A percentile compares a stretch with the other conserved stretches of the same genome.
Conservation (phyloP, 2,329 filamentous ascomycete species). For the Alternaria conjuncta region DNA sequence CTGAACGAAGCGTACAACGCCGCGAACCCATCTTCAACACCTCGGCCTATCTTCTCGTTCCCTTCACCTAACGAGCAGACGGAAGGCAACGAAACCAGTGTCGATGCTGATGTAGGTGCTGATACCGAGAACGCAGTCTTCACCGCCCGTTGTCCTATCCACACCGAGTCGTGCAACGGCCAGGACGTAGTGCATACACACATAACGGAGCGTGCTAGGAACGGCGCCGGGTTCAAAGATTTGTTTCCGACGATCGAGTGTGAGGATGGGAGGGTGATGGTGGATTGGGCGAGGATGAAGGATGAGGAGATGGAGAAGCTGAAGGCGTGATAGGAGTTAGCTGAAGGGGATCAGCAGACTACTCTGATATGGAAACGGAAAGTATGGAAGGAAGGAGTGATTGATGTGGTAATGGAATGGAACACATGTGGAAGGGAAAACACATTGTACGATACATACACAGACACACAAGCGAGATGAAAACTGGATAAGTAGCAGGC, state of each 20-base stretch:
- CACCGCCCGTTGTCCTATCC: constrained; percentile 20
- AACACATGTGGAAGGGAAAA: neutral
- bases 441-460: neutral
- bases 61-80: neutral
- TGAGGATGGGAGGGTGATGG: constrained; percentile 21
- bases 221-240: constrained; percentile 21
- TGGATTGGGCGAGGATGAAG: constrained; percentile 33
- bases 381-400: too few relatives aligned
- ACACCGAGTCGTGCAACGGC: constrained; percentile 30
- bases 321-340: too few relatives aligned
- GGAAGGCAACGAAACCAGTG: neutral
- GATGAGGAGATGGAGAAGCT: constrained; percentile 23
- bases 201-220: constrained; percentile 12
- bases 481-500: neutral
- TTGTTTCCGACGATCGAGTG: constrained; percentile 20
- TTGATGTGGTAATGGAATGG: neutral
- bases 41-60: neutral
- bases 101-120: neutral
- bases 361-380: too few relatives aligned
- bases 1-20: constrained; percentile 29
- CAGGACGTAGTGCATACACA: constrained; percentile 11
- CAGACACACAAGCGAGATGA: neutral
- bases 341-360: too few relatives aligned
- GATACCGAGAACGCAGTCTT: neutral
- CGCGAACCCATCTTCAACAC: constrained; percentile 2